Evolutionary conservation across 176 grass and related monocot species (phyloP).

Genomic region (Avena atlantica): DNA sequence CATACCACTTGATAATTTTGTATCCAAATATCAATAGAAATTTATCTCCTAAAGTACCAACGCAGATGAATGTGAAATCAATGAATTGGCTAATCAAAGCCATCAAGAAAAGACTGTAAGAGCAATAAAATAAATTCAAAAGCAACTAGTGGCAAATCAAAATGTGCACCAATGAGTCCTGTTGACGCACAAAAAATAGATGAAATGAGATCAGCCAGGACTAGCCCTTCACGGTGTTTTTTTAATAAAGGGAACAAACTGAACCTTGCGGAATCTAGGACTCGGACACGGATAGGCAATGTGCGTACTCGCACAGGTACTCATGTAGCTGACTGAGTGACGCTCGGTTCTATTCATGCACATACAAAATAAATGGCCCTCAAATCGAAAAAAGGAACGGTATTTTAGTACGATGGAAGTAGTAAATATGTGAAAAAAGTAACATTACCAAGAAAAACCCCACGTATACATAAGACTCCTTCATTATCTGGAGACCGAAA

Average conservation of each 20-base stretch:
- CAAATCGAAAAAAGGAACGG: not conserved
- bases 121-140: slow-evolving; percentile 13
- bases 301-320: not conserved
- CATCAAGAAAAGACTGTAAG: slow-evolving; percentile 1
- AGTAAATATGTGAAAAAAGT: slow-evolving; percentile 12
- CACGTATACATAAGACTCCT: slow-evolving; percentile 79
- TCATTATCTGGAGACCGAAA: slow-evolving; percentile 63
- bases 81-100: not conserved
- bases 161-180: slow-evolving; percentile 11
- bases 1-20: not conserved
- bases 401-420: slow-evolving; percentile 4
- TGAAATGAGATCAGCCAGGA: not conserved
- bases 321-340: not conserved
- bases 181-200: not conserved
- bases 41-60: not conserved
- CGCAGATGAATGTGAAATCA: not conserved
- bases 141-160: not conserved
- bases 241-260: not conserved
- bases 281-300: not conserved
- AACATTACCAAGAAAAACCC: slow-evolving; percentile 84
- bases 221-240: not conserved
- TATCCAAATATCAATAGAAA: not conserved
- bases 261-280: not conserved
- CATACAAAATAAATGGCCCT: slow-evolving; percentile 14
- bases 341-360: not conserved